Evolutionary conservation across 1,284 basidiomycete genomes (phyloP).

Genomic region (Anthracocystis panici-leucophaei): DNA sequence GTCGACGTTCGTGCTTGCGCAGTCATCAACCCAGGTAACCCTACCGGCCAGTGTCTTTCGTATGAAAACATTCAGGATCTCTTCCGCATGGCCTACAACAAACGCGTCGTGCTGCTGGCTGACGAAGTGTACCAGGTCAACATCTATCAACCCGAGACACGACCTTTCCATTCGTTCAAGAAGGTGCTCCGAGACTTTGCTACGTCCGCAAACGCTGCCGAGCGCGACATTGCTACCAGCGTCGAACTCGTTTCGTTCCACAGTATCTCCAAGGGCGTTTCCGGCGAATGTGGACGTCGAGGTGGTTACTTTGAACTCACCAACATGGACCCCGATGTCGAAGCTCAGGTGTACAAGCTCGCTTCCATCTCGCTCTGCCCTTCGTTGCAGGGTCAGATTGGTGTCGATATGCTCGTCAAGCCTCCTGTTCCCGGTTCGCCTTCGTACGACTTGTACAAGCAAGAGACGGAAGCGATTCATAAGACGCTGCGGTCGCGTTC

Average conservation of each 20-base stretch:
- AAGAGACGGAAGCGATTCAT: conserved; percentile 58
- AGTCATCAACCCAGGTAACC: conserved; percentile 69
- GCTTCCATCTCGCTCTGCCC: conserved; percentile 66
- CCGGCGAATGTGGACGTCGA: conserved; percentile 66
- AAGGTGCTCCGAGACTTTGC: conserved; percentile 65
- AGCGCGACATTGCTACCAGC: conserved; percentile 53
- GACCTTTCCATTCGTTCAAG: conserved; percentile 67
- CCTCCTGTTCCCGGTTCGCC: conserved; percentile 58
- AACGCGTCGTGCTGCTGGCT: conserved; percentile 64
- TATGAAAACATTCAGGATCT: conserved; percentile 63
- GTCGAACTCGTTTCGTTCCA: conserved; percentile 68
- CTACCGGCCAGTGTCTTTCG: conserved; percentile 64
- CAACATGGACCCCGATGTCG: conserved; percentile 65
- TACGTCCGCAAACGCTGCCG: conserved; percentile 34
- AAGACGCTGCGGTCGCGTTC: conserved; percentile 56
- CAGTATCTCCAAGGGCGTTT: conserved; percentile 66
- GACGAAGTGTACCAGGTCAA: conserved; percentile 69
- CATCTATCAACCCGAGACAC: conserved; percentile 62
- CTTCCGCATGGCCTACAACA: conserved; percentile 61
- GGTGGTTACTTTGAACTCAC: conserved; percentile 68
- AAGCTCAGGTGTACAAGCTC: conserved; percentile 67
- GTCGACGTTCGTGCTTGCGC: conserved; percentile 63
- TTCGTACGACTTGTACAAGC: conserved; percentile 58
- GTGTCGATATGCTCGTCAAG: conserved; percentile 66
- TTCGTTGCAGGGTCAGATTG: conserved; percentile 66